Evolutionary conservation across 2,329 filamentous ascomycete genomes (phyloP).

Genomic region (Hortaea werneckii): DNA sequence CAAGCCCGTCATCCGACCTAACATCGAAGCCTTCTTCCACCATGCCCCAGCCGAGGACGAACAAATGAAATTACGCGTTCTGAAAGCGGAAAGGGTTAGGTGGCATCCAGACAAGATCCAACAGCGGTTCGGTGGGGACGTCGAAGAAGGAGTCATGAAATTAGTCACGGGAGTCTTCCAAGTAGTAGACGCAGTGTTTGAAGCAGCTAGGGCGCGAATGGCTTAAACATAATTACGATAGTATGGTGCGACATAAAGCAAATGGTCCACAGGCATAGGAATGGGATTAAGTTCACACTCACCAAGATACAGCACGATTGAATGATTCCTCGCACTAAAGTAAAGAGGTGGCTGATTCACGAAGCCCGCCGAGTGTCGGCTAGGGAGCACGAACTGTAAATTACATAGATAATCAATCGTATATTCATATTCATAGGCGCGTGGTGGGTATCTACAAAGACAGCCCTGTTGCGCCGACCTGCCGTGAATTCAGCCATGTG

Average conservation of each 20-base stretch:
- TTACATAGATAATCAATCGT: too few species aligned
- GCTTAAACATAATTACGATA: too few species aligned
- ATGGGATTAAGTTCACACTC: too few species aligned
- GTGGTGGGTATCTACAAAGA: neutral
- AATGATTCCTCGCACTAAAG: too few species aligned
- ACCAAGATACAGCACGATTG: too few species aligned
- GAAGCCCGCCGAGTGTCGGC: too few species aligned
- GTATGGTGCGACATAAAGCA: too few species aligned
- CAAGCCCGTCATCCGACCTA: conserved; percentile 45
- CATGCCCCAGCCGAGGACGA: conserved; percentile 33
- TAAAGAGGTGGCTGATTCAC: too few species aligned
- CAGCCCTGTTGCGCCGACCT: neutral
- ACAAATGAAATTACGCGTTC: conserved; percentile 32
- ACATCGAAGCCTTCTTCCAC: conserved; percentile 61
- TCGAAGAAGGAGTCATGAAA: conserved; percentile 63
- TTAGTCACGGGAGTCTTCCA: conserved; percentile 87
- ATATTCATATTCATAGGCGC: neutral
- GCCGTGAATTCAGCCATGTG: neutral
- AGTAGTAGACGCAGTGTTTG: conserved; percentile 55
- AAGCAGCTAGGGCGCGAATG: conserved; percentile 9
- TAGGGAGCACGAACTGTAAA: too few species aligned
- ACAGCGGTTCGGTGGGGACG: conserved; percentile 65
- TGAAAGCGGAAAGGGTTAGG: conserved; percentile 78
- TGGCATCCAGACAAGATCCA: conserved; percentile 99
- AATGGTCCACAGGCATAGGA: too few species aligned